A percentile compares a stretch with the other conserved stretches of the same genome.
phyloP scores from a whole-genome alignment of 805 yeast genomes.

The Zygosaccharomyces pseudorouxii region DNA sequence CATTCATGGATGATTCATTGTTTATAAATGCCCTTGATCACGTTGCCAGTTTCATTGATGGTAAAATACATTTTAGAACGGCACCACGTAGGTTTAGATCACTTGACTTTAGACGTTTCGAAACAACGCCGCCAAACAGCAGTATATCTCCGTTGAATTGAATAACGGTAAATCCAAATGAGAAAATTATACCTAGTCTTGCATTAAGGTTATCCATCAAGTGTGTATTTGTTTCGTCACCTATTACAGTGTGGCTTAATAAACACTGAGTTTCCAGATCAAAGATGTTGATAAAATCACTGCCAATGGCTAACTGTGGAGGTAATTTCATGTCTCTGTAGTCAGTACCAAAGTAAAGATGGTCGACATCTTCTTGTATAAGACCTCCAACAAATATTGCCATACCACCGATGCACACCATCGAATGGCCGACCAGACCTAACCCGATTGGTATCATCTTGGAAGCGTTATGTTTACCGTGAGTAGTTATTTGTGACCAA shows the following conservation, averaged over 20 bases:
- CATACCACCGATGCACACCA: constrained; percentile 23
- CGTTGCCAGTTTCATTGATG: constrained; percentile 24
- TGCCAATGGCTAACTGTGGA: constrained; percentile 9
- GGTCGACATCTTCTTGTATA: constrained; percentile 22
- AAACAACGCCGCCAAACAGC: constrained; percentile 28
- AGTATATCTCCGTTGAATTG: constrained; percentile 23
- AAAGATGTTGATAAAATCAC: constrained; percentile 20
- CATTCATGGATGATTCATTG: too few species aligned
- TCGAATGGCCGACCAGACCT: constrained; percentile 30
- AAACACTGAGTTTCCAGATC: constrained; percentile 24
- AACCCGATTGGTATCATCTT: constrained; percentile 18
- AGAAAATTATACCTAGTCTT: constrained; percentile 3
- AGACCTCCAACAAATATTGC: constrained; percentile 30
- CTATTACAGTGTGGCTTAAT: constrained; percentile 12
- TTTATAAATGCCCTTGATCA: constrained; percentile 1
- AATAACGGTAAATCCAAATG: constrained; percentile 17
- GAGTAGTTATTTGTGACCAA: constrained; percentile 36
- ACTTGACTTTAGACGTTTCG: constrained; percentile 11
- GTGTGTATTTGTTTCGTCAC: background rate
- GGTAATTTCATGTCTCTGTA: background rate
- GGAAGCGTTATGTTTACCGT: constrained; percentile 12
- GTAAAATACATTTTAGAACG: constrained; percentile 26
- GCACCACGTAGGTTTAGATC: constrained; percentile 30
- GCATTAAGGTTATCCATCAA: background rate
- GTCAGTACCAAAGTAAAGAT: constrained; percentile 10